Base-by-base conservation (phyloP, 768 basidiomycete genomes). In the Leucosporidium creatinivorum region DNA sequence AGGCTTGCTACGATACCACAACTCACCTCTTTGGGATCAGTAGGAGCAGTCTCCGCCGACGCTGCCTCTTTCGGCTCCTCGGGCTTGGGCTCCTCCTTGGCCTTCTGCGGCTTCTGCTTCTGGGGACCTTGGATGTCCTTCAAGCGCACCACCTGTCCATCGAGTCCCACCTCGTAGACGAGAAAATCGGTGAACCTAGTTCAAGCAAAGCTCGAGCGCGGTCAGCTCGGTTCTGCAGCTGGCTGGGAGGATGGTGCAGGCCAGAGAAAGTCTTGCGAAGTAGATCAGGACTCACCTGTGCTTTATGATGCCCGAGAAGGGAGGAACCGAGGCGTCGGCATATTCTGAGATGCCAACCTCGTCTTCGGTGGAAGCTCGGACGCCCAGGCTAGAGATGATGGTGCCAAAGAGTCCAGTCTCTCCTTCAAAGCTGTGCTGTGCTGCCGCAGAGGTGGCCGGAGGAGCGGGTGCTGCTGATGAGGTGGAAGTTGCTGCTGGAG, bases 311-410 rank as follows among this genome's bases (percentile, higher is more conserved):
- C 91, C 94, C 61, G 87, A 84, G 70, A 98, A 86, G 75, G 84
- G 84, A 5, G 86, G 83, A 28, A 88, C 83, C 67, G 84, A 84
- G 17, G 81, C 81, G 25, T 84, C 84, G 70, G 93, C 84, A 77
- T 93, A 94, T 76, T 91, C 87, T 7, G 89, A 88, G 51, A 97
- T 93, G 3, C 93, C 93, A 39, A 96, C 93, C 76, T 94, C 87
- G 9, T 82, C 81, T 77, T 96, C 92, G 3, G 50, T 59, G 6
- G 70, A 63, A 0, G 70, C 61, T 0, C 61, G 55, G 39, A 30
- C 51, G 17, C 70, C 70, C 18, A 72, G 23, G 0, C 61, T 57
- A 12, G 36, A n/a, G 10, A 28, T 39, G 23, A 72, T 31, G 6
- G 59, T 49, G n/a, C 30, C 39, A n/a, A 66, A 68, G 12, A 72